phyloP scores from a whole-genome alignment of 306 rosid genomes.

The Arachis stenosperma region DNA sequence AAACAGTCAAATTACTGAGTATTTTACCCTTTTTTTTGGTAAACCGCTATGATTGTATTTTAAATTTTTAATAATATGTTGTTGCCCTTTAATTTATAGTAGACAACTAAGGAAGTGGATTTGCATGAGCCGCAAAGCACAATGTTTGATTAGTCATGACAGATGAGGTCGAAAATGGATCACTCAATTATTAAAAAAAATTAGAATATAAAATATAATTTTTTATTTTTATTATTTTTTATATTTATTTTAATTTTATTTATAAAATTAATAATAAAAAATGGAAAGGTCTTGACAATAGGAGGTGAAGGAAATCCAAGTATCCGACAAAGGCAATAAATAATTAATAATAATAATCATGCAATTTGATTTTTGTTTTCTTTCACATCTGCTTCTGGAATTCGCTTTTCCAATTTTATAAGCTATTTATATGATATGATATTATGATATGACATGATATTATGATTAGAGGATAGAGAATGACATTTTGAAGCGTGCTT shows the following conservation, averaged over 20 bases:
- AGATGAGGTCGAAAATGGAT: no score
- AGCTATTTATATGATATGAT: neutral
- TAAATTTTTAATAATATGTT: no score
- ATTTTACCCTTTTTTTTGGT: no score
- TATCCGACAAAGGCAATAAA: neutral
- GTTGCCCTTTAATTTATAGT: neutral
- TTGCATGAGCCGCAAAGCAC: constrained; percentile 22
- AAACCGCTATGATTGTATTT: no score
- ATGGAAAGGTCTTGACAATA: neutral
- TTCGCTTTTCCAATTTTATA: neutral
- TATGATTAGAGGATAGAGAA: constrained; percentile 24
- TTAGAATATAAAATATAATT: no score
- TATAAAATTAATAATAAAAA: no score
- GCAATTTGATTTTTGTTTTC: neutral
- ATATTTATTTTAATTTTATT: no score
- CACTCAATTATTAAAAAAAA: no score
- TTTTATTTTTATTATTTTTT: no score
- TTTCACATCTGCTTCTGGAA: constrained; percentile 9
- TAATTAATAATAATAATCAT: neutral
- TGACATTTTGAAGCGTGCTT: constrained; percentile 9
- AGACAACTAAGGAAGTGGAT: neutral
- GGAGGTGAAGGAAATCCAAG: neutral
- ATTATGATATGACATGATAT: neutral
- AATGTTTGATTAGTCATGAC: neutral
- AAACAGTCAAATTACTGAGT: no score